Conservation (phyloP, 2,329 filamentous ascomycete species). For the Colletotrichum sansevieriae region DNA sequence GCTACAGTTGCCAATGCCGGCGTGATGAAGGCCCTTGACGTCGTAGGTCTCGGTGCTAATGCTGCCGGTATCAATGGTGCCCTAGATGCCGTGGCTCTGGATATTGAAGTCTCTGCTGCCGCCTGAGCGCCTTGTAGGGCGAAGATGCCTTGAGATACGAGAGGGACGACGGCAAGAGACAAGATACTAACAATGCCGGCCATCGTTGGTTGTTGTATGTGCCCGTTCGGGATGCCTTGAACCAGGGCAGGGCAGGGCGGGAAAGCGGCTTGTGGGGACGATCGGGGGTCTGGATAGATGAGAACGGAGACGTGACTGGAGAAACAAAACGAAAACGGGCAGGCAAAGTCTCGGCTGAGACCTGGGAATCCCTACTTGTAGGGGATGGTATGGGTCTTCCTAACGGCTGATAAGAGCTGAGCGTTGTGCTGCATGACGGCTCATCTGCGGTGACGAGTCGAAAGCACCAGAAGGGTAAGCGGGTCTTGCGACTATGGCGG, state of each 20-base stretch:
- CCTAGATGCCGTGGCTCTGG: not conserved
- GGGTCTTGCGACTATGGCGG: not conserved
- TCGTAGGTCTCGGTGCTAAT: not conserved
- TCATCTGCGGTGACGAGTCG: conserved; percentile 2
- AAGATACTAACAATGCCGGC: conserved; percentile 3
- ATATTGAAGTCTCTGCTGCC: not conserved
- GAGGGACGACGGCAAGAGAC: conserved; percentile 3
- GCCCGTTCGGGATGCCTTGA: conserved; percentile 1
- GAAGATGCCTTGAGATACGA: conserved; percentile 16
- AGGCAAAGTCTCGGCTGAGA: conserved; percentile 9
- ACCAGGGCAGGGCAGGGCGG: conserved; percentile 7
- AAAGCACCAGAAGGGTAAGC: conserved; percentile 1
- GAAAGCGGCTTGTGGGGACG: conserved; percentile 16
- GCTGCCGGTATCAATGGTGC: conserved; percentile 7
- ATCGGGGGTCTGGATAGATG: not conserved
- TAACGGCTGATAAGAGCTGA: not conserved
- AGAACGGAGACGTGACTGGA: not conserved
- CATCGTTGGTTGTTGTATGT: conserved; percentile 18
- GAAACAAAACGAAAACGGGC: conserved; percentile 3
- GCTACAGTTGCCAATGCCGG: conserved; percentile 9
- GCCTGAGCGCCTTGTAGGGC: not conserved
- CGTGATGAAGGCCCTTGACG: conserved; percentile 2
- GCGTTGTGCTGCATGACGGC: conserved; percentile 1
- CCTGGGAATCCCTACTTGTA: not conserved
- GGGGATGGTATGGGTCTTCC: not conserved